Evolutionary conservation across 805 yeast genomes (phyloP), one percentile per base, ranked within the genome.

Genomic region (Zygosaccharomyces pseudorouxii): DNA sequence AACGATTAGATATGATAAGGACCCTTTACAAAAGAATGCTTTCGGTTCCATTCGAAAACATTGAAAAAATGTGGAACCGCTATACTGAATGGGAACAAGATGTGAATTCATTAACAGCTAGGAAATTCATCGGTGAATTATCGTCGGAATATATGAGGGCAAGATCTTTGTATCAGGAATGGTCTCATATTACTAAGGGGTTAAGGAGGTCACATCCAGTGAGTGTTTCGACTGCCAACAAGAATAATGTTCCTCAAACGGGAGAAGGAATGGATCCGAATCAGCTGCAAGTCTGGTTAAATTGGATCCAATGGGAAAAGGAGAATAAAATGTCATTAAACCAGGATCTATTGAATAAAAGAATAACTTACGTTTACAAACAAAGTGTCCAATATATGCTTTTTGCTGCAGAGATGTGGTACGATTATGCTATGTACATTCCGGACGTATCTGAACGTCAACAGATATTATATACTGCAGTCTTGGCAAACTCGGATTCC

Each of bases 91-190:
- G 93, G 81, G 98, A 92, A 67, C 87, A 82, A 57, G 84, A 81
- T 33, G 69, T 81, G 16, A 86, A 85, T 60, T 73, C 84, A 30
- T 71, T 84, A 16, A 85, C 90, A 3, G 93, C 97, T 3, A 80
- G 95, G 59, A 88, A 87, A 65, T 81, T 84, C 61, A 82, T 90
- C 46, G 82, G 86, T 38, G 97, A 90, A 57, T 76, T 81, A 51
- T 85, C 95, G 10, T 81, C 86, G 3, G 84, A 81, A 11, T 93
- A 89, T 63, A 87, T 92, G 96, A 81, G 78, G 55, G 90, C 96
- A 1, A 76, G 97, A 53, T 77, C 93, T 0, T 74, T 86, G 69
- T 79, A 80, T 52, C 81, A 79, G 37, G 96, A 87, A 60, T 79
- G 89, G 76, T 71, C 74, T 10, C 78, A 79, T 52, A 54, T 84